phyloP scores from a whole-genome alignment of 164 flowering plant species.

The Vitis rotundifolia region DNA sequence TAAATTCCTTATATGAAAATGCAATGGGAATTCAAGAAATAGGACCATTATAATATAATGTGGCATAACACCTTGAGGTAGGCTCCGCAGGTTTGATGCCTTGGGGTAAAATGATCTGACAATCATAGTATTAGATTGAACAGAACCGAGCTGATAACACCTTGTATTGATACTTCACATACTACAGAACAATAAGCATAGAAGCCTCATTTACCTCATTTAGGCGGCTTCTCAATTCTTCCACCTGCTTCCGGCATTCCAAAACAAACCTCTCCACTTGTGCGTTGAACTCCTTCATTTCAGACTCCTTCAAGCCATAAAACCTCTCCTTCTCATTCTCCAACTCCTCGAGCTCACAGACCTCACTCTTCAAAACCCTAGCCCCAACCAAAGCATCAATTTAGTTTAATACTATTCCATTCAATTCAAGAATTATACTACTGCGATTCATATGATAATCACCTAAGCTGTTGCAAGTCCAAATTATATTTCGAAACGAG shows the following conservation, averaged over 20 bases:
- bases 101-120: too few species aligned
- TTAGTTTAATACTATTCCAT: background rate
- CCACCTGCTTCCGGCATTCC: slow-evolving; percentile 26
- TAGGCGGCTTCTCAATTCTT: slow-evolving; percentile 26
- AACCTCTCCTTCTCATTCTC: slow-evolving; percentile 47
- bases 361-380: slow-evolving; percentile 51
- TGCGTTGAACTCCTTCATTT: slow-evolving; percentile 48
- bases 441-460: background rate
- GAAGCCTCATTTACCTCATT: slow-evolving; percentile 35
- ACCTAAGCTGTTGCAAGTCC: slow-evolving; percentile 36
- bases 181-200: background rate
- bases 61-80: too few species aligned
- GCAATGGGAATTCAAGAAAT: too few species aligned
- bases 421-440: background rate
- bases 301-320: slow-evolving; percentile 33
- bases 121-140: too few species aligned
- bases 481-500: slow-evolving; percentile 30
- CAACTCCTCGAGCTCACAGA: slow-evolving; percentile 42
- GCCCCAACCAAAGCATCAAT: slow-evolving; percentile 1
- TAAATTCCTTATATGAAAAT: too few species aligned
- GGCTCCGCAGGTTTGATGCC: too few species aligned
- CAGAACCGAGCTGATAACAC: too few species aligned
- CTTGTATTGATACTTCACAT: too few species aligned
- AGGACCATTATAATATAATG: too few species aligned
- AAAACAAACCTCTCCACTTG: slow-evolving; percentile 21